phyloP scores from a whole-genome alignment of 495 filamentous ascomycete genomes.

The Thozetella sp. region DNA sequence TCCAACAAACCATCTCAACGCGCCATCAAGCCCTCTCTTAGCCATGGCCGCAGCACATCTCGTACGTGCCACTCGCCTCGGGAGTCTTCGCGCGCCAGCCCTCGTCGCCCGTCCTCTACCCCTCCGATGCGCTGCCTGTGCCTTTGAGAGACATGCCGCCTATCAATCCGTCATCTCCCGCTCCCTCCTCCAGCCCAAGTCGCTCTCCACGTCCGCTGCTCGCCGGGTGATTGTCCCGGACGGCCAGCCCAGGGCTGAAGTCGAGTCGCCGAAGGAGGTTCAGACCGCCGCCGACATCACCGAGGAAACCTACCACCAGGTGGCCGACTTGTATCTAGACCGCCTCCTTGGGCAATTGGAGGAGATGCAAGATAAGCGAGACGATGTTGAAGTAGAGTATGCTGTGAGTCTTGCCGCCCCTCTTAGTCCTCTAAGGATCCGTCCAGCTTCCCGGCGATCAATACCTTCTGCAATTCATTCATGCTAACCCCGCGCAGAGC shows the following conservation, averaged over 20 bases:
- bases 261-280: slow-evolving; percentile 15
- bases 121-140: not conserved
- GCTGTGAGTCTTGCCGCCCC: slow-evolving; percentile 41
- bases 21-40: not conserved
- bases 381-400: slow-evolving; percentile 69
- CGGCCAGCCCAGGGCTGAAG: slow-evolving; percentile 15
- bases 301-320: slow-evolving; percentile 41
- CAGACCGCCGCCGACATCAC: slow-evolving; percentile 33
- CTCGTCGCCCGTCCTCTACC: not conserved
- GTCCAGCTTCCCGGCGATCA: too few species aligned
- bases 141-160: not conserved
- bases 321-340: slow-evolving; percentile 55
- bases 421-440: too few species aligned
- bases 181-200: slow-evolving; percentile 8
- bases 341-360: slow-evolving; percentile 67
- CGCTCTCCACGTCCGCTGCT: slow-evolving; percentile 14
- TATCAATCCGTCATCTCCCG: not conserved
- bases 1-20: not conserved
- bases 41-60: not conserved
- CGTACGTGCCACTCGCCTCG: not conserved
- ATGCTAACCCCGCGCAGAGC: slow-evolving; percentile 50
- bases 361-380: slow-evolving; percentile 59
- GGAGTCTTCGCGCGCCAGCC: not conserved
- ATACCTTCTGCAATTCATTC: not conserved
- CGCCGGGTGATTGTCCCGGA: slow-evolving; percentile 33